Conservation (phyloP, 2,329 filamentous ascomycete species). For the Nemania sp. region DNA sequence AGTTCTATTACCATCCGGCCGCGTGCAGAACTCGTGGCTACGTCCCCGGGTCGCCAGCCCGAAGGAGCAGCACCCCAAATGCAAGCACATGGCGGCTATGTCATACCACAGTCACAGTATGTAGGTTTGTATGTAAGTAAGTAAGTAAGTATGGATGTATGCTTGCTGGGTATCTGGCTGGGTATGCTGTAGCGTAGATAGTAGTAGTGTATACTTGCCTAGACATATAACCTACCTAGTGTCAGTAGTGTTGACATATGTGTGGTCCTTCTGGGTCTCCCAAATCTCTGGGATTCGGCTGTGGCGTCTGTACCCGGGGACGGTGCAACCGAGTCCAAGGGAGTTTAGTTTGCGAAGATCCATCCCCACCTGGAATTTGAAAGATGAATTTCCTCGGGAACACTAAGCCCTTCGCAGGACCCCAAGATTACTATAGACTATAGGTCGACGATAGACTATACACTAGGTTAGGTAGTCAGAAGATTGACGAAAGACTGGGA, state of each 20-base stretch:
- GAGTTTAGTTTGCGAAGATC: slow-evolving; percentile 23
- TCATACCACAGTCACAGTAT: slow-evolving; percentile 9
- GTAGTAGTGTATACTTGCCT: background rate
- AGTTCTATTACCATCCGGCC: slow-evolving; percentile 23
- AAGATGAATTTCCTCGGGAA: slow-evolving; percentile 16
- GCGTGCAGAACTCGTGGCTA: background rate
- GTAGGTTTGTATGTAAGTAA: no score
- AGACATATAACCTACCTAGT: background rate
- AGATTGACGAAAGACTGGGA: background rate
- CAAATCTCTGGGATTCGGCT: slow-evolving; percentile 33
- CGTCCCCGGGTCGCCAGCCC: slow-evolving; percentile 23
- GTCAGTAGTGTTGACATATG: slow-evolving; percentile 10
- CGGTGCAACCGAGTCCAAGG: slow-evolving; percentile 35
- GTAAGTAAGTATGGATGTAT: slow-evolving; percentile 1
- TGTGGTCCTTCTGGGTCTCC: slow-evolving; percentile 36
- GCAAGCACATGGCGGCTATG: slow-evolving; percentile 26
- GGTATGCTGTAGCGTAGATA: background rate
- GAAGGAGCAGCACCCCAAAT: slow-evolving; percentile 12
- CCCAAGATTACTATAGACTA: background rate
- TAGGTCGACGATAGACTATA: no score
- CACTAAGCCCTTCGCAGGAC: slow-evolving; percentile 1
- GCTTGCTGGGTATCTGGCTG: background rate
- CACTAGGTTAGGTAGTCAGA: background rate
- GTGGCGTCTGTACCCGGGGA: slow-evolving; percentile 33
- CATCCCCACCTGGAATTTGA: slow-evolving; percentile 24